phyloP scores from a whole-genome alignment of 2,329 filamentous ascomycete species.

The Claviceps maximensis region DNA sequence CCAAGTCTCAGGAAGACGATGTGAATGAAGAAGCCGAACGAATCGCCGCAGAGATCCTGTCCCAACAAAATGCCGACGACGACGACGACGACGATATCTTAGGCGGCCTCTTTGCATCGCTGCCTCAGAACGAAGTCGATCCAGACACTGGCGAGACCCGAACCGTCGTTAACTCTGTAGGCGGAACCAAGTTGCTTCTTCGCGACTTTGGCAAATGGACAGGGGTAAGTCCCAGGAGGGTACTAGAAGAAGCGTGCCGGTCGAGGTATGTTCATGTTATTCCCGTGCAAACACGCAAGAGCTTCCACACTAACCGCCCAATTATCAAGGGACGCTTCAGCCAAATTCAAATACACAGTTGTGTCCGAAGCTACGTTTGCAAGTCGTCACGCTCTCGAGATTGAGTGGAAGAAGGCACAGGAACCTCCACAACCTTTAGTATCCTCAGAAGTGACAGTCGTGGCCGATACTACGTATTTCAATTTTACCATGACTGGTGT shows the following conservation, averaged over 20 bases:
- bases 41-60: constrained; percentile 45
- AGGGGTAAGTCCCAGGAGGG: constrained; percentile 61
- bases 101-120: constrained; percentile 39
- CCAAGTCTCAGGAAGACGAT: constrained; percentile 16
- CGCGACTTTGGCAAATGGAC: constrained; percentile 76
- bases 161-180: constrained; percentile 38
- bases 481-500: constrained; percentile 62
- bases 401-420: constrained; percentile 69
- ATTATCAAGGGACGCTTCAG: constrained; percentile 49
- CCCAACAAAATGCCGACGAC: constrained; percentile 43
- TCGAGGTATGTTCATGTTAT: constrained; percentile 40
- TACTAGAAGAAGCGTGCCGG: constrained; percentile 79
- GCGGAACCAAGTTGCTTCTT: constrained; percentile 46
- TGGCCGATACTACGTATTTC: constrained; percentile 36
- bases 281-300: background rate
- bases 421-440: constrained; percentile 24
- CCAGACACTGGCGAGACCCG: constrained; percentile 42
- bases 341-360: constrained; percentile 52
- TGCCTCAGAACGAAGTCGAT: constrained; percentile 49
- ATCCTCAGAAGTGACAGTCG: constrained; percentile 30
- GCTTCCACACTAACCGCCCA: background rate
- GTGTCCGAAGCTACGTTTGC: constrained; percentile 64
- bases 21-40: constrained; percentile 43
- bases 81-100: constrained; percentile 41
- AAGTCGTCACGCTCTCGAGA: constrained; percentile 59